Conservation (phyloP, 169 alveolate species). For the Cytauxzoon felis region DNA sequence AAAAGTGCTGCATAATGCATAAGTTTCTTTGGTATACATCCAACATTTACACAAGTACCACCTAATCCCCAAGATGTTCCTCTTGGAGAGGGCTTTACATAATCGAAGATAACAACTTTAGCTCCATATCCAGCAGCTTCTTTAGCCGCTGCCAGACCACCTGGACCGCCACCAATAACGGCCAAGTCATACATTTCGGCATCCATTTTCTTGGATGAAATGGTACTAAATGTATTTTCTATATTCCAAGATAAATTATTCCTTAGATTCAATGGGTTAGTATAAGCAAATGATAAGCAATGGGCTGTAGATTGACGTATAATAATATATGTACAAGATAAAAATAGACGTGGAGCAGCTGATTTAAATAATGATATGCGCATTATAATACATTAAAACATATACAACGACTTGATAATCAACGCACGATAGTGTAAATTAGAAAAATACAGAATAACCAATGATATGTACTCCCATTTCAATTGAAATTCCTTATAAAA, state of each 20-base stretch:
- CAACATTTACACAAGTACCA: slow-evolving; percentile 99
- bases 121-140: slow-evolving; percentile 92
- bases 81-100: slow-evolving; percentile 91
- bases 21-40: slow-evolving; percentile 98
- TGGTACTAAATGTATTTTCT: not conserved
- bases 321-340: slow-evolving; percentile 21
- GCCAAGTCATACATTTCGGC: slow-evolving; percentile 66
- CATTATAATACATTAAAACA: no score
- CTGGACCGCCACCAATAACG: slow-evolving; percentile 91
- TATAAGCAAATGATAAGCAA: not conserved
- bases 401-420: no score
- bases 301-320: not conserved
- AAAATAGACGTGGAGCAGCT: slow-evolving; percentile 28
- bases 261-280: not conserved
- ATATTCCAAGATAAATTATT: not conserved
- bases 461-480: no score
- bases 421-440: no score
- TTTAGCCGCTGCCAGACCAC: slow-evolving; percentile 92
- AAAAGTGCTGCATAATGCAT: slow-evolving; percentile 93
- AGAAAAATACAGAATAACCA: no score
- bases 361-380: slow-evolving; percentile 22
- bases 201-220: slow-evolving; percentile 12
- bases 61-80: slow-evolving; percentile 95
- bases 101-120: slow-evolving; percentile 90
- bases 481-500: no score